Evolutionary conservation across 169 alveolate species (phyloP).

Genomic region (Cryptosporidium sp.): DNA sequence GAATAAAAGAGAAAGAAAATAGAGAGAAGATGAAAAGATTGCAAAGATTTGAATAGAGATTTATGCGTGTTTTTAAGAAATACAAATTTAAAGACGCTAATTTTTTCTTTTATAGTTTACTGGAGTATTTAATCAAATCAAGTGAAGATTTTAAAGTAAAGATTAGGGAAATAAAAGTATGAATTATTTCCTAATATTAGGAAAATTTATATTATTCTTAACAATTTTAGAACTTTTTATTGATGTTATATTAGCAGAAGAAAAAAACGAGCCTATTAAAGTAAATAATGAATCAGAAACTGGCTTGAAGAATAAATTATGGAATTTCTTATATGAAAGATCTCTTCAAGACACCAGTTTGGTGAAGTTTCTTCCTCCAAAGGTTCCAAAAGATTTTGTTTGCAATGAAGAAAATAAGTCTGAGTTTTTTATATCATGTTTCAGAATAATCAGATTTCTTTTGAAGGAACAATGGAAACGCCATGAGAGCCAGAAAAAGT

Average conservation of each 20-base stretch:
- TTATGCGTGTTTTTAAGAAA: background rate
- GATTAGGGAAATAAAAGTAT: background rate
- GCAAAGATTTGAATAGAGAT: background rate
- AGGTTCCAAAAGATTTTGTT: slow-evolving; percentile 14
- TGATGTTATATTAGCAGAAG: background rate
- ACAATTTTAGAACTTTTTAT: background rate
- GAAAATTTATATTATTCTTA: background rate
- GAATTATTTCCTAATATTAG: background rate
- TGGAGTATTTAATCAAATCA: background rate
- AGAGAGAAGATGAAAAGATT: background rate
- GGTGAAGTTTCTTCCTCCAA: slow-evolving; percentile 38
- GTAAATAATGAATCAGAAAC: background rate
- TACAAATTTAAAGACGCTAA: background rate
- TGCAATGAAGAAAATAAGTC: slow-evolving; percentile 17
- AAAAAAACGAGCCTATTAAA: background rate
- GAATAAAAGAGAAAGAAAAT: background rate
- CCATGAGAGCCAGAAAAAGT: background rate
- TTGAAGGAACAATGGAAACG: slow-evolving; percentile 48
- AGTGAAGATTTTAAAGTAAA: background rate
- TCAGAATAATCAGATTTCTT: slow-evolving; percentile 25
- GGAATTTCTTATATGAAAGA: slow-evolving; percentile 31
- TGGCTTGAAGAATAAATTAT: background rate
- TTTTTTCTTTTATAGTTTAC: background rate
- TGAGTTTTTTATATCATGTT: slow-evolving; percentile 39
- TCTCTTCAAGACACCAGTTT: slow-evolving; percentile 28